Conservation (phyloP, 2,329 filamentous ascomycete genomes). For the Trichophyton schoenleinii region DNA sequence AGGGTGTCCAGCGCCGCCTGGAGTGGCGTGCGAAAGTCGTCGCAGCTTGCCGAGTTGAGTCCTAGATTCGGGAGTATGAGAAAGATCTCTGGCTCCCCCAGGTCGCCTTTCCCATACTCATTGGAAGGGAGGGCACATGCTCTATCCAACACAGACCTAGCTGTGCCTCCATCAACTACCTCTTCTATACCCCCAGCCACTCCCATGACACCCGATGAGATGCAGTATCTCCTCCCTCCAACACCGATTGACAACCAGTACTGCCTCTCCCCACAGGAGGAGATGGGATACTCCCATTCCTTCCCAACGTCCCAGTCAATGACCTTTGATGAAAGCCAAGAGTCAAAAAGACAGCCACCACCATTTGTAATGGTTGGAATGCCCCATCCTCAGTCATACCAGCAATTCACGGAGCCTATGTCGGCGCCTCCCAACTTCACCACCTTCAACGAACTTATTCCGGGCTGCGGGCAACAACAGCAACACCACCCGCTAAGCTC, state of each 20-base stretch:
- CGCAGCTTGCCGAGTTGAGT: conserved; percentile 23
- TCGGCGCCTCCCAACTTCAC: conserved; percentile 23
- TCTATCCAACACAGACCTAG: conserved; percentile 20
- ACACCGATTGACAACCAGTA: conserved; percentile 29
- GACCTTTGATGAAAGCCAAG: background rate
- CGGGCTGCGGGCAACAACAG: conserved; percentile 12
- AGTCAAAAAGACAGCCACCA: background rate
- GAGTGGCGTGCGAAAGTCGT: conserved; percentile 31
- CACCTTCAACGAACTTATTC: background rate
- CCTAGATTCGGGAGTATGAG: conserved; percentile 35
- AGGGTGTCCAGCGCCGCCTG: background rate
- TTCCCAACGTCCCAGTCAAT: conserved; percentile 26
- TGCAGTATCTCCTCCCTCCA: conserved; percentile 30
- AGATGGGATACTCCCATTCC: conserved; percentile 18
- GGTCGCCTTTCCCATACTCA: conserved; percentile 36
- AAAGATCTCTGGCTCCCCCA: conserved; percentile 34
- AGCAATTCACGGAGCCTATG: conserved; percentile 18
- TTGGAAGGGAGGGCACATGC: conserved; percentile 30
- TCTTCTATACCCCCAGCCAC: conserved; percentile 31
- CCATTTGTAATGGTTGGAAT: conserved; percentile 2
- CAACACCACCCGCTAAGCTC: conserved; percentile 20
- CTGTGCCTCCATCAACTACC: conserved; percentile 24
- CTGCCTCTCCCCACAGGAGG: conserved; percentile 25
- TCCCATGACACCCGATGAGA: conserved; percentile 32
- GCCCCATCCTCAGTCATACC: background rate